A percentile compares a stretch with the other conserved stretches of the same genome.
Evolutionary conservation across 306 rosid species (phyloP).

Genomic region (Ormosia emarginata): DNA sequence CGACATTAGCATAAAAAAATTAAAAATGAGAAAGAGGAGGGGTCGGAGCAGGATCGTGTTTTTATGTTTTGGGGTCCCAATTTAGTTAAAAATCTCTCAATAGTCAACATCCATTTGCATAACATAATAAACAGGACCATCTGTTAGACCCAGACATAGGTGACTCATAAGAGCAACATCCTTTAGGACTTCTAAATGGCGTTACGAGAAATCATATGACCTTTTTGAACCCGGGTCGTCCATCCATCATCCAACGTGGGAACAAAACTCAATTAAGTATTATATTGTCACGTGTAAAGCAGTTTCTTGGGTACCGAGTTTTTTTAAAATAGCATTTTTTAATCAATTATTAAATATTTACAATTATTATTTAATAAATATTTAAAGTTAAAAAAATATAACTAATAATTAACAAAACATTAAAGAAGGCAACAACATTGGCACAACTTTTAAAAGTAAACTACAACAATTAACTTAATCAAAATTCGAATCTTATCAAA

Average conservation of each 20-base stretch:
- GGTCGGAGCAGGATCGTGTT: neutral
- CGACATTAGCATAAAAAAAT: neutral
- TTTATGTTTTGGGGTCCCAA: conserved; percentile 8
- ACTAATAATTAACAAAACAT: conserved; percentile 2
- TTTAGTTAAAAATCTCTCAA: neutral
- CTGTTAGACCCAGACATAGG: conserved; percentile 19
- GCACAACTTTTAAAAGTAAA: too few species aligned
- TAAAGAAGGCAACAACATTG: too few species aligned
- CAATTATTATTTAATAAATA: neutral
- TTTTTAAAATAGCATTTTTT: neutral
- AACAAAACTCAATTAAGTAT: neutral
- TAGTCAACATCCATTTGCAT: neutral
- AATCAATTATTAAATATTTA: conserved; percentile 2
- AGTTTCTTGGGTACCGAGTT: conserved; percentile 6
- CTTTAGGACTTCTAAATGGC: neutral
- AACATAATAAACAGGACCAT: neutral
- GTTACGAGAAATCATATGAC: neutral
- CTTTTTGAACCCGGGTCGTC: conserved; percentile 2
- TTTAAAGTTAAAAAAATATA: neutral
- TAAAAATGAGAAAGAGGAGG: neutral
- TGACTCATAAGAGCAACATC: conserved; percentile 30
- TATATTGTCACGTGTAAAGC: conserved; percentile 19
- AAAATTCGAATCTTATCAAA: too few species aligned
- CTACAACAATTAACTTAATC: too few species aligned
- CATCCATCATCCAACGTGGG: conserved; percentile 23